phyloP scores from a whole-genome alignment of 179 eudicot genomes.

The Carnegiea gigantea region DNA sequence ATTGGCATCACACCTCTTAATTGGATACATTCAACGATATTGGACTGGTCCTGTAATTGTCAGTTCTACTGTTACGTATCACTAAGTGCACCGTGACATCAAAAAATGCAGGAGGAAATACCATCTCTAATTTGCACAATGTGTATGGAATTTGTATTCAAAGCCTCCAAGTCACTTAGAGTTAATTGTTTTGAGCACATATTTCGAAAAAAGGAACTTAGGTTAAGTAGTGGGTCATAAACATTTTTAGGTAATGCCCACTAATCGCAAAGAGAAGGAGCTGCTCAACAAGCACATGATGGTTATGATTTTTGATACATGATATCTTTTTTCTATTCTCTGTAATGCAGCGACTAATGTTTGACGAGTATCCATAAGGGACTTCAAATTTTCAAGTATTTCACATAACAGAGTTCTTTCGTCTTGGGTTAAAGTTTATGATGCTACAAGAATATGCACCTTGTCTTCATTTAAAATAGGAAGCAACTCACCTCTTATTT shows the following conservation, averaged over 20 bases:
- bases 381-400: background rate
- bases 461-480: background rate
- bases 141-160: background rate
- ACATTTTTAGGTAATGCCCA: too few relatives aligned
- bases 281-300: too few relatives aligned
- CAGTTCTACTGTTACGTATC: background rate
- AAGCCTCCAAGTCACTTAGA: background rate
- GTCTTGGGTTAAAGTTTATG: background rate
- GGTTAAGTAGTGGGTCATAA: too few relatives aligned
- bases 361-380: background rate
- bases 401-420: background rate
- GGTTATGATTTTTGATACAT: too few relatives aligned
- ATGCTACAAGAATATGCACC: background rate
- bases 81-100: background rate
- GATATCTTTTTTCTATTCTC: too few relatives aligned
- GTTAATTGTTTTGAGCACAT: background rate
- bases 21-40: background rate
- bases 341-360: background rate
- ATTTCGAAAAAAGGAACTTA: too few relatives aligned
- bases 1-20: background rate
- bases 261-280: too few relatives aligned
- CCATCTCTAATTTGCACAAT: conserved; percentile 6
- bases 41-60: background rate
- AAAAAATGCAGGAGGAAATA: background rate
- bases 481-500: background rate